These are phyloP conservation scores for Tylopilus sp. DNA, from an alignment of 768 basidiomycete genomes.

Conservation along the genomic window DNA sequence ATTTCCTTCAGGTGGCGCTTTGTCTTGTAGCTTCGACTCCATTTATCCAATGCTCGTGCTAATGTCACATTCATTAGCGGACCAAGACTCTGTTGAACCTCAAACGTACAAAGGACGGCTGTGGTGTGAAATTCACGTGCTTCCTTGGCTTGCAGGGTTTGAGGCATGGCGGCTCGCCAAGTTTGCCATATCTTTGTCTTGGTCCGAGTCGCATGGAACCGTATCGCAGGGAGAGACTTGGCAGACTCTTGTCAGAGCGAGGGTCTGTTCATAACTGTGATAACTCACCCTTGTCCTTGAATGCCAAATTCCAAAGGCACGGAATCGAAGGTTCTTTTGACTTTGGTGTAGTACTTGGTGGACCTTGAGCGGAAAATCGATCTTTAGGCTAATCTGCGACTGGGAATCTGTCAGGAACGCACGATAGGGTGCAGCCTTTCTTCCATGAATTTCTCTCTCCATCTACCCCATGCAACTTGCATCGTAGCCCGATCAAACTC, in stretches of 20 bases:
- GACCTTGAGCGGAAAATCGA: constrained; percentile 28
- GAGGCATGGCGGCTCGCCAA: constrained; percentile 72
- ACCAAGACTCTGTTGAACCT: not conserved
- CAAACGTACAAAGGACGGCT: constrained; percentile 53
- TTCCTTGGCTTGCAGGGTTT: constrained; percentile 57
- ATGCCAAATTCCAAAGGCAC: constrained; percentile 73
- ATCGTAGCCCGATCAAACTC: constrained; percentile 53
- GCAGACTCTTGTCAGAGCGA: constrained; percentile 8
- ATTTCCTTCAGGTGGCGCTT: constrained; percentile 77
- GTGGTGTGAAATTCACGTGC: constrained; percentile 61
- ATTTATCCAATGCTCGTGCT: constrained; percentile 58
- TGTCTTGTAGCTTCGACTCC: constrained; percentile 65
- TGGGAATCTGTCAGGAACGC: constrained; percentile 17
- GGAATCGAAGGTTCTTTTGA: constrained; percentile 58
- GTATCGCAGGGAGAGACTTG: constrained; percentile 77
- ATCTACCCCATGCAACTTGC: constrained; percentile 68
- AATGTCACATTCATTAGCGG: constrained; percentile 9
- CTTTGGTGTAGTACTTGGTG: constrained; percentile 50
- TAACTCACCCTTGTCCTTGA: constrained; percentile 63
- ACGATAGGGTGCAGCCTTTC: constrained; percentile 66
- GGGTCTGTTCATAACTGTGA: not conserved
- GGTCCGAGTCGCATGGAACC: constrained; percentile 59
- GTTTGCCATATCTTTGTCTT: constrained; percentile 60
- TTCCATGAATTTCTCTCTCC: constrained; percentile 70
- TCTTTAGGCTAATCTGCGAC: not conserved